These are phyloP conservation scores for Venturiaceae sp. DNA, from an alignment of 2,329 filamentous ascomycete species.

Conservation along the genomic window DNA sequence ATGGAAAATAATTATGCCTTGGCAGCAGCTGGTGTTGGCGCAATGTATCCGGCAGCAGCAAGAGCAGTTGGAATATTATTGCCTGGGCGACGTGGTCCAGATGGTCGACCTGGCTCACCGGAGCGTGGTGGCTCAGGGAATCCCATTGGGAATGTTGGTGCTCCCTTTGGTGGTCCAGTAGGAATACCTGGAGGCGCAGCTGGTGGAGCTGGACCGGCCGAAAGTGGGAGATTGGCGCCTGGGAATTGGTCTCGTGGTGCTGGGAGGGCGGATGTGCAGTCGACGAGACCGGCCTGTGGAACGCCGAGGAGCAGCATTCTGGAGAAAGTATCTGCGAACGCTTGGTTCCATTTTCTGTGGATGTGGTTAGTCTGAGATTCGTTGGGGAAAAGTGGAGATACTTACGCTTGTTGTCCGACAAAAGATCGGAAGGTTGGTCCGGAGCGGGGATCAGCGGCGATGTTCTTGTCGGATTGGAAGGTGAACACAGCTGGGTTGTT, in stretches of 20 bases:
- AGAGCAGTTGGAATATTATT: too few relatives aligned
- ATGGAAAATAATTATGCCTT: neutral
- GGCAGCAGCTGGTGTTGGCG: neutral
- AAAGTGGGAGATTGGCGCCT: neutral
- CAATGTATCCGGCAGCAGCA: neutral
- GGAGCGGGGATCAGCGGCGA: neutral
- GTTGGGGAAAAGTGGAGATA: neutral
- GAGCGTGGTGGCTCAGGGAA: neutral
- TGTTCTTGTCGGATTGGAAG: constrained; percentile 4
- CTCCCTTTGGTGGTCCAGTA: neutral
- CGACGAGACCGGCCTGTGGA: constrained; percentile 9
- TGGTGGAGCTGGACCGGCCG: neutral
- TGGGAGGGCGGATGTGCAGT: constrained; percentile 16
- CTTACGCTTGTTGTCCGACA: constrained; percentile 1
- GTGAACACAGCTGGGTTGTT: neutral
- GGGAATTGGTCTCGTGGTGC: constrained; percentile 1
- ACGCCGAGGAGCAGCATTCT: constrained; percentile 1
- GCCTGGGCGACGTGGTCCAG: neutral
- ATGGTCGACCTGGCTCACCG: neutral
- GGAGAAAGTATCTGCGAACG: constrained; percentile 1
- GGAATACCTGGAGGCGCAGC: too few relatives aligned
- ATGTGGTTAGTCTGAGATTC: neutral
- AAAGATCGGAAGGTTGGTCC: constrained; percentile 4
- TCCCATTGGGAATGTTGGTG: neutral
- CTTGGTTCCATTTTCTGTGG: neutral